A percentile compares a stretch with the other conserved stretches of the same genome.
Conservation (phyloP, 495 filamentous ascomycete genomes). For the Xylaria scruposa region DNA sequence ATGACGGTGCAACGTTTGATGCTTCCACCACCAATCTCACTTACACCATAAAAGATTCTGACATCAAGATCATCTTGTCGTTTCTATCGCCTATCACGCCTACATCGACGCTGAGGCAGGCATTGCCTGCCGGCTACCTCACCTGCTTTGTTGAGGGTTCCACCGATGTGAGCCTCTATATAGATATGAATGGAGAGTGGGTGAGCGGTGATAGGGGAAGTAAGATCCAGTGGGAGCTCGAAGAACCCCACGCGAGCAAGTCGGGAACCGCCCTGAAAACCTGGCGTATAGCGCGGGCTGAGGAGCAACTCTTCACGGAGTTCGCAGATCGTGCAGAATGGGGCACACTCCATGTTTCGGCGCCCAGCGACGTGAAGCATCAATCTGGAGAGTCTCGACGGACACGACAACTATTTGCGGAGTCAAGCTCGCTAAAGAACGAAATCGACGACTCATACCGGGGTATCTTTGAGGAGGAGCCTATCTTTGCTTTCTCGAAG, state of each 20-base stretch:
- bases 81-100: slow-evolving; percentile 95
- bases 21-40: slow-evolving; percentile 92
- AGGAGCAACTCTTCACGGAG: slow-evolving; percentile 77
- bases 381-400: slow-evolving; percentile 73
- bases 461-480: slow-evolving; percentile 80
- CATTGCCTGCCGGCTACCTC: slow-evolving; percentile 87
- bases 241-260: slow-evolving; percentile 42
- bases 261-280: slow-evolving; percentile 51
- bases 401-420: slow-evolving; percentile 76
- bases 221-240: slow-evolving; percentile 72
- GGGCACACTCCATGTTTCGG: slow-evolving; percentile 82
- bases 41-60: slow-evolving; percentile 68
- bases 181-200: slow-evolving; percentile 92
- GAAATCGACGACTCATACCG: slow-evolving; percentile 68
- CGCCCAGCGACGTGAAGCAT: slow-evolving; percentile 66
- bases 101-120: slow-evolving; percentile 88
- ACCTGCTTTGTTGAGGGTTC: slow-evolving; percentile 75
- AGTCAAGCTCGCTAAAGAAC: slow-evolving; percentile 65
- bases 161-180: slow-evolving; percentile 77
- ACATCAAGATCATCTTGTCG: slow-evolving; percentile 72
- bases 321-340: slow-evolving; percentile 81
- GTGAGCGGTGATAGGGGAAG: slow-evolving; percentile 75
- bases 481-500: slow-evolving; percentile 91
- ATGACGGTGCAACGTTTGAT: slow-evolving; percentile 83
- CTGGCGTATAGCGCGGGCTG: slow-evolving; percentile 66